phyloP scores from a whole-genome alignment of 169 alveolate genomes.

The Cryptosporidium bovis region DNA sequence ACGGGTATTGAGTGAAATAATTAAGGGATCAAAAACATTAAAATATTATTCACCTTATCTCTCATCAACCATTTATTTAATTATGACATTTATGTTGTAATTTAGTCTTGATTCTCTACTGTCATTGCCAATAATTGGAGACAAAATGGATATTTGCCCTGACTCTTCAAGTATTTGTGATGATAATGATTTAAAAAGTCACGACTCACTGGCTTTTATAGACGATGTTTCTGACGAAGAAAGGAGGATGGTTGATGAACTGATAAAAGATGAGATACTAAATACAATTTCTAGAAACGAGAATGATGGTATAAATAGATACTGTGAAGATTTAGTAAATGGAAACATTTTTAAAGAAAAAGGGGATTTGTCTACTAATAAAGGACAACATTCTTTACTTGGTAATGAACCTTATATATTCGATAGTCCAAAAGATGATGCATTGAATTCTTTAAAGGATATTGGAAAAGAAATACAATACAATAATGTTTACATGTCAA shows the following conservation, averaged over 20 bases:
- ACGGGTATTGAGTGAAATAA: too few relatives aligned
- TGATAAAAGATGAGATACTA: constrained; percentile 19
- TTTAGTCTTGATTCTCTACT: neutral
- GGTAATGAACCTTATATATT: neutral
- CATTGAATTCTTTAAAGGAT: neutral
- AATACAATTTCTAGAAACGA: neutral
- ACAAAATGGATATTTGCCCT: neutral
- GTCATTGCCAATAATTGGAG: neutral
- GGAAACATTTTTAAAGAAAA: neutral
- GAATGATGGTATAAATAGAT: neutral
- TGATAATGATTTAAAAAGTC: too few relatives aligned
- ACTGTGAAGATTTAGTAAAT: neutral
- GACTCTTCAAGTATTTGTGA: neutral
- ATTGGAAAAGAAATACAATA: constrained; percentile 19
- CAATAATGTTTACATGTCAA: neutral
- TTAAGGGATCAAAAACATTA: too few relatives aligned
- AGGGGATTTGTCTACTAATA: neutral
- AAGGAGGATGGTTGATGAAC: neutral
- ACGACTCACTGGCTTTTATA: constrained; percentile 11
- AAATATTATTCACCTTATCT: too few relatives aligned
- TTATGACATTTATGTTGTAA: too few relatives aligned
- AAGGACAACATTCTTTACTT: neutral
- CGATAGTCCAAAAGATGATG: neutral
- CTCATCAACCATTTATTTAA: too few relatives aligned
- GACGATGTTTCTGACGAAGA: constrained; percentile 36